Evolutionary conservation across 2,329 filamentous ascomycete genomes (phyloP), one percentile per base, ranked within the genome.

Genomic region (Ilyonectria robusta): DNA sequence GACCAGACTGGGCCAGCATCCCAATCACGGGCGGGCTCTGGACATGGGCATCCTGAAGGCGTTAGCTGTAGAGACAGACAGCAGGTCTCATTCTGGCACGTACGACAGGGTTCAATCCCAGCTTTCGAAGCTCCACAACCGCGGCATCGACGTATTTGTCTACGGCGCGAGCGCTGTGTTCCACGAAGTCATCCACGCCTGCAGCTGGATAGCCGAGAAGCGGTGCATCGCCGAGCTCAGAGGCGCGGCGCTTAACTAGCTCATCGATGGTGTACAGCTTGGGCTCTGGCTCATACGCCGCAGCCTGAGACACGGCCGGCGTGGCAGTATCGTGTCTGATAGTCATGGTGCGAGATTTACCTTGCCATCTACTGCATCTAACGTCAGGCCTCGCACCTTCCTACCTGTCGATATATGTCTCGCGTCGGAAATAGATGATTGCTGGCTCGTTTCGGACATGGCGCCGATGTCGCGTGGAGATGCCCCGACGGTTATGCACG

Each of bases 111-210:
- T 55, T 61, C 2, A 75, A 53, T 3, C 72, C 72, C 29, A 70
- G 1, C 7, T 58, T 56, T 4, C 68, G 66, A 0, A 75, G 56
- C 46, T 33, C 72, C 0, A 54, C 55, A 48, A 74, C 72, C 2
- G 72, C 72, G 8, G 71, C 71, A 59, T 75, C 72, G 1, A 61
- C 72, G 48, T 72, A 75, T 40, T 54, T 60, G 23, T 75, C 72
- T 15, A 75, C 37, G 1, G 65, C 67, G 1, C 65, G 51, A 17
- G 72, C 72, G 17, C 65, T 74, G 19, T 75, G 69, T 10, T 75
- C 72, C 15, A 57, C 68, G 6, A 70, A 75, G 19, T 75, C 71
- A 17, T 70, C 67, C 10, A 67, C 58, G 0, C 62, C 71, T 1
- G 59, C 26, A 19, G 65, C 70, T 0, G 72, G 72, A 2, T 60